Evolutionary conservation across 495 filamentous ascomycete genomes (phyloP), one percentile per base, ranked within the genome.

Genomic region (Aeminium ludgeri): DNA sequence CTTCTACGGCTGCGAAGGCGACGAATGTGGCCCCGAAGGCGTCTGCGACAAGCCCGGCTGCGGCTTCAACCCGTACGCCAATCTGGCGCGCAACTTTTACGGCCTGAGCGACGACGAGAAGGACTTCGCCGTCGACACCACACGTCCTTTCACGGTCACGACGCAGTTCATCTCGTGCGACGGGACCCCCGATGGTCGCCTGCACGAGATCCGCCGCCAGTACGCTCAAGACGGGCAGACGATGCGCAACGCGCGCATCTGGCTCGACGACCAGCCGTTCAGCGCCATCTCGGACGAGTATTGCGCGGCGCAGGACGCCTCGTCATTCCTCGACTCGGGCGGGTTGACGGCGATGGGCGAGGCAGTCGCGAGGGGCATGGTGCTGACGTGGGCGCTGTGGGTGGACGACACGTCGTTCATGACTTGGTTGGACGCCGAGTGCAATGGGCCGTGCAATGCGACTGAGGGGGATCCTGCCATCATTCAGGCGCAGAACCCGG

Each of bases 41-140:
- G 66, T 72, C 40, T 86, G 80, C 55, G 82, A 86, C 54, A 73
- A 80, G 46, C 76, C 76, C 54, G 78, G 78, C 41, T 86, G 80
- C 59, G 79, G 82, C 55, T 82, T 78, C 72, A 86, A 86, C 73
- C 60, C 72, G 12, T 83, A 74, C 69, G 71, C 70, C 48, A 62
- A 70, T 62, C 77, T 78, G 40, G 64, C 73, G 58, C 66, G 52
- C 15, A 52, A 48, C 53, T 81, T 70, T 61, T 25, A 25, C 77
- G 74, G 34, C 54, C 60, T 18, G 68, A 68, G 52, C 63, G 23
- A 8, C 23, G 23, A 25, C 23, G 23, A 25, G 23, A 8, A 18
- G 12, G 19, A 19, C 4, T 23, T 17, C 30, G 75, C 58, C 10
- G 57, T 84, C 54, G 71, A 84, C 60, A 79, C 78, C 44, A 66